Conservation (phyloP, 1,284 basidiomycete species). For the Thecaphora thlaspeos region DNA sequence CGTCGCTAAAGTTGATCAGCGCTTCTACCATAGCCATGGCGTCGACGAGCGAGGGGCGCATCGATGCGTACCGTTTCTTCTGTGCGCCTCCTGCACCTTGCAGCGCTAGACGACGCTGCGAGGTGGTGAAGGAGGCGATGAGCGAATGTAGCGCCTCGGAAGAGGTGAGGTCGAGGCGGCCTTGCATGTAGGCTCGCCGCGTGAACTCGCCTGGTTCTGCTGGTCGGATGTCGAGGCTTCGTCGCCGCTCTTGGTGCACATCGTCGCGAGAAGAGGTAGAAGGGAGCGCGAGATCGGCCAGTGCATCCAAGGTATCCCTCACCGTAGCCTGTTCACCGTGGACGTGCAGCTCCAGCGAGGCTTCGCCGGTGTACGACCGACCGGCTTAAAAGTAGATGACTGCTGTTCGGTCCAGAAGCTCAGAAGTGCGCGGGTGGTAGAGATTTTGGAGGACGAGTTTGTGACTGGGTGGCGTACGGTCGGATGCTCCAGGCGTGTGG, state of each 20-base stretch:
- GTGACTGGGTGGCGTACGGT: constrained; percentile 63
- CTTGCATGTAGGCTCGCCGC: constrained; percentile 73
- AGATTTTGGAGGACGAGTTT: constrained; percentile 71
- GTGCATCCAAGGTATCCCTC: constrained; percentile 66
- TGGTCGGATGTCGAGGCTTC: constrained; percentile 60
- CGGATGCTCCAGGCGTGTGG: constrained; percentile 9
- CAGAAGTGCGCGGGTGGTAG: constrained; percentile 66
- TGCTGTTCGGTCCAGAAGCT: constrained; percentile 71
- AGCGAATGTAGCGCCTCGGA: constrained; percentile 80
- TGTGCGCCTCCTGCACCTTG: constrained; percentile 64
- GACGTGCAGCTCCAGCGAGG: constrained; percentile 79
- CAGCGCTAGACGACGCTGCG: constrained; percentile 73
- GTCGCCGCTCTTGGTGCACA: too few species aligned
- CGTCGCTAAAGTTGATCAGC: constrained; percentile 85
- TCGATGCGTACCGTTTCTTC: constrained; percentile 64
- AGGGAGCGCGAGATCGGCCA: constrained; percentile 64
- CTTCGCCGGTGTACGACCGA: constrained; percentile 76
- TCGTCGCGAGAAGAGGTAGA: too few species aligned
- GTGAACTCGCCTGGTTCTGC: constrained; percentile 86
- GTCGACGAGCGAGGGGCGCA: constrained; percentile 68
- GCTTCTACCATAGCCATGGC: constrained; percentile 78
- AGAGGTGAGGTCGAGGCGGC: constrained; percentile 76
- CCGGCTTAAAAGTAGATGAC: constrained; percentile 75
- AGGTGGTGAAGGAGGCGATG: constrained; percentile 79
- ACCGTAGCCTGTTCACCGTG: constrained; percentile 83